Conservation (phyloP, 768 basidiomycete species). For the Lactifluus piperatus region DNA sequence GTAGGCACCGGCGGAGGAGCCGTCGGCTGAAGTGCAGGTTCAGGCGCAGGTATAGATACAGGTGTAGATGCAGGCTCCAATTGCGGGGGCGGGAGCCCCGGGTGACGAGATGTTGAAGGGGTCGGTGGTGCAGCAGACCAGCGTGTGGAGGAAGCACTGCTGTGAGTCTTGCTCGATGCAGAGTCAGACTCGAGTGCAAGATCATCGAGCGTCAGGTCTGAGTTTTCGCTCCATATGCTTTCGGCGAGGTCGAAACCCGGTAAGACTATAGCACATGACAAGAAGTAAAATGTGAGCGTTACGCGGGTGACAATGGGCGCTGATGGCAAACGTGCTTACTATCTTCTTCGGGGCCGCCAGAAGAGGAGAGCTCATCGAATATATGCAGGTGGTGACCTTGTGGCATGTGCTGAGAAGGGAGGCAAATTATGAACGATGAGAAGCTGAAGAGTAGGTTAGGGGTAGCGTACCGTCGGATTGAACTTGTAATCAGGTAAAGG, state of each 20-base stretch:
- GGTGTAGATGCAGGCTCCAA: background rate
- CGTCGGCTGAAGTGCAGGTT: background rate
- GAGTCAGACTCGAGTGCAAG: constrained; percentile 15
- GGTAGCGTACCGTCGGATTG: background rate
- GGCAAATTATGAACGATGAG: background rate
- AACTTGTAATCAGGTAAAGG: background rate
- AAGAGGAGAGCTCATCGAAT: background rate
- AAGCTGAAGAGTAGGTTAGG: background rate
- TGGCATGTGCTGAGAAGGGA: background rate
- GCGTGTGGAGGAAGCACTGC: constrained; percentile 7
- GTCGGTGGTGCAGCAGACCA: constrained; percentile 9
- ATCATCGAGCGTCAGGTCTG: constrained; percentile 17
- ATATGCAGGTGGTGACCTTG: background rate
- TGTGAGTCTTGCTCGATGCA: background rate
- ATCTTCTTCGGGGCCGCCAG: background rate
- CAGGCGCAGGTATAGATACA: background rate
- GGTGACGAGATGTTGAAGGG: background rate
- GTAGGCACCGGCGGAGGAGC: background rate
- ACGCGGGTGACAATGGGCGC: background rate
- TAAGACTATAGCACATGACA: background rate
- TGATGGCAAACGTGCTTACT: constrained; percentile 4
- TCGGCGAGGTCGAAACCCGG: constrained; percentile 18
- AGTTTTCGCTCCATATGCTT: constrained; percentile 17
- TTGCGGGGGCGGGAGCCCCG: background rate
- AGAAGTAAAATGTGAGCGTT: background rate